These are phyloP conservation scores for Lolium multiflorum DNA, from an alignment of 176 grass and related monocot species.

Conservation along the genomic window DNA sequence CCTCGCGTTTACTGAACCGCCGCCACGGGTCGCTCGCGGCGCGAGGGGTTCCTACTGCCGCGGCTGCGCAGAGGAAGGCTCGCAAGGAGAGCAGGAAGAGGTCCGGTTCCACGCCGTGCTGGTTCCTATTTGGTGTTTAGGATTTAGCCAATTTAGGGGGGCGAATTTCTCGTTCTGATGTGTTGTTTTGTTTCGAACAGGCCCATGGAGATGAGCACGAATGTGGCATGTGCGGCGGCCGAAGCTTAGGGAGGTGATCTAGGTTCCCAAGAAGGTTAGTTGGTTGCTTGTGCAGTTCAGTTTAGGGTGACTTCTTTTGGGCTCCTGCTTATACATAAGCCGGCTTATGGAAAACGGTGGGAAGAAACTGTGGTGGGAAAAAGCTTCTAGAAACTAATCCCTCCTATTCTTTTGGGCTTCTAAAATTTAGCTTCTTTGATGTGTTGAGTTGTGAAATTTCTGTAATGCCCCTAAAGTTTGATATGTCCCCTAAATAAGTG, in stretches of 20 bases:
- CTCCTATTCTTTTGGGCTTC: too few relatives aligned
- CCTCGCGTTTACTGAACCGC: background rate
- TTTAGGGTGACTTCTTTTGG: too few relatives aligned
- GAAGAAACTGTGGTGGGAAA: too few relatives aligned
- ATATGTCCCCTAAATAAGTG: too few relatives aligned
- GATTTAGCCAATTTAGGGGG: background rate
- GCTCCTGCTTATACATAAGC: too few relatives aligned
- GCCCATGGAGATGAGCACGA: constrained; percentile 93
- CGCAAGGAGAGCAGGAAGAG: constrained; percentile 85
- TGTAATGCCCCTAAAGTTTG: too few relatives aligned
- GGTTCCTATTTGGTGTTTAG: background rate
- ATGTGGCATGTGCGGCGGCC: constrained; percentile 71
- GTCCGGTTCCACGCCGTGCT: constrained; percentile 34
- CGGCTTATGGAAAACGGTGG: too few relatives aligned
- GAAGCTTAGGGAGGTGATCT: constrained; percentile 77
- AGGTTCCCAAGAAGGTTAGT: constrained; percentile 84
- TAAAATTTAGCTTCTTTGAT: too few relatives aligned
- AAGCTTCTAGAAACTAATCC: too few relatives aligned
- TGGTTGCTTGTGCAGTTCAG: background rate
- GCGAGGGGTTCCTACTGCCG: background rate
- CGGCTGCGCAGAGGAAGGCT: constrained; percentile 54
- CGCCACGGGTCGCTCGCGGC: constrained; percentile 60
- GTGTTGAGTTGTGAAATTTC: too few relatives aligned
- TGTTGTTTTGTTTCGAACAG: constrained; percentile 40
- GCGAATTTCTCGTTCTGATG: background rate